Evolutionary conservation across 2,329 filamentous ascomycete genomes (phyloP), one percentile per base, ranked within the genome.

Genomic region (Aspergillus sp.): DNA sequence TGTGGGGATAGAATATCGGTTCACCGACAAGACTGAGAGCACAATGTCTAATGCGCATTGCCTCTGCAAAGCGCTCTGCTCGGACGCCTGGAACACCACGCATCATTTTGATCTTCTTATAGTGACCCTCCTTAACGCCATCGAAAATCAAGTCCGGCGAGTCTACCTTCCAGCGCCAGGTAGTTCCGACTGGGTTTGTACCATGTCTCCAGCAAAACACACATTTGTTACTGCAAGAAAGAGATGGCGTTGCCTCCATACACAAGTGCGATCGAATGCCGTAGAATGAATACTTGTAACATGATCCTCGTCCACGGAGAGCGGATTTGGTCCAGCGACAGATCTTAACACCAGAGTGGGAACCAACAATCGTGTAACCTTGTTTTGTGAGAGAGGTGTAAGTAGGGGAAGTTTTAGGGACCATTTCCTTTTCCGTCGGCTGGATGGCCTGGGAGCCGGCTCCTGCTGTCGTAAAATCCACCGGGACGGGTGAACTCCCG

Each of bases 141-240:
- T 89, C 79, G 70, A 97, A 96, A 66, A 98, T 96, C 67, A 92
- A 75, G 22, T 96, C 89, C 0, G 93, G 93, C 0, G 91, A 88
- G 70, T 98, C 95, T 30, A 97, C 91, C 51, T 93, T 86, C 93
- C 93, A 99, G 60, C 93, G 88, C 93, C 95, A 98, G 4, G 89
- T 96, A 3, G 95, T 98, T 48, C 93, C 93, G 0, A 98, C 95
- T 0, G 93, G 93, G 72, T 98, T 99, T 0, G 95, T 98, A 53
- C 93, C 95, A 71, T 98, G 95, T 6, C 95, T 88, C 95, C 93
- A 99, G 82, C 93, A 99, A 75, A 98, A 99, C 64, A 99, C 91
- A 74, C 95, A 98, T 75, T 99, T 98, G 80, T 98, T 98, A 61
- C 89, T 95, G 81, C 93, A 99, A 9, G 91, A 96, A 4, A 99